Evolutionary conservation across 306 rosid species (phyloP).

Genomic region (Ziziphus jujuba): DNA sequence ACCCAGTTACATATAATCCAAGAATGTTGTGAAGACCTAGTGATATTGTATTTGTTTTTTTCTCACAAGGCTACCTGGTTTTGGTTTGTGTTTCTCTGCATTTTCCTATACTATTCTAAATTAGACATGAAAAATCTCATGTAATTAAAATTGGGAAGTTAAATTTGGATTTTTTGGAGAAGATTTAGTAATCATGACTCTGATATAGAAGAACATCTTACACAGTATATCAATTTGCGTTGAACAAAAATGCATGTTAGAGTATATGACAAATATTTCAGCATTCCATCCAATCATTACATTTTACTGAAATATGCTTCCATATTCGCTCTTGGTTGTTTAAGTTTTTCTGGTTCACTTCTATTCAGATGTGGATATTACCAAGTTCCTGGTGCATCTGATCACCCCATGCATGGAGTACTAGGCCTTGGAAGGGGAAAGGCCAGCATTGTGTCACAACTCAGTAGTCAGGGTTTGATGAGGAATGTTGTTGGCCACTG

Average conservation of each 20-base stretch:
- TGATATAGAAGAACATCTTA: constrained; percentile 35
- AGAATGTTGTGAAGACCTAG: background rate
- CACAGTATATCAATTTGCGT: background rate
- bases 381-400: constrained; percentile 61
- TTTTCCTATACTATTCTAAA: too few species aligned
- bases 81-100: too few species aligned
- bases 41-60: background rate
- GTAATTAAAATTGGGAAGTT: background rate
- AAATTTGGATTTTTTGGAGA: background rate
- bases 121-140: too few species aligned
- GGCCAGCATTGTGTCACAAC: constrained; percentile 75
- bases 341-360: constrained; percentile 10
- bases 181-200: background rate
- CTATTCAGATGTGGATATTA: constrained; percentile 82
- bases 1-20: too few species aligned
- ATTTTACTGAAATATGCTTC: background rate
- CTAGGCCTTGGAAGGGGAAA: constrained; percentile 93
- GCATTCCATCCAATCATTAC: constrained; percentile 2
- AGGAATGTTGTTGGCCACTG: constrained; percentile 84
- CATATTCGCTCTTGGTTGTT: background rate
- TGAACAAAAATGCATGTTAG: background rate
- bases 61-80: too few species aligned
- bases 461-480: constrained; percentile 60
- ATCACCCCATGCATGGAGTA: constrained; percentile 75
- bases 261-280: background rate